Base-by-base conservation (phyloP, 768 basidiomycete genomes). In the Megacollybia marginata region DNA sequence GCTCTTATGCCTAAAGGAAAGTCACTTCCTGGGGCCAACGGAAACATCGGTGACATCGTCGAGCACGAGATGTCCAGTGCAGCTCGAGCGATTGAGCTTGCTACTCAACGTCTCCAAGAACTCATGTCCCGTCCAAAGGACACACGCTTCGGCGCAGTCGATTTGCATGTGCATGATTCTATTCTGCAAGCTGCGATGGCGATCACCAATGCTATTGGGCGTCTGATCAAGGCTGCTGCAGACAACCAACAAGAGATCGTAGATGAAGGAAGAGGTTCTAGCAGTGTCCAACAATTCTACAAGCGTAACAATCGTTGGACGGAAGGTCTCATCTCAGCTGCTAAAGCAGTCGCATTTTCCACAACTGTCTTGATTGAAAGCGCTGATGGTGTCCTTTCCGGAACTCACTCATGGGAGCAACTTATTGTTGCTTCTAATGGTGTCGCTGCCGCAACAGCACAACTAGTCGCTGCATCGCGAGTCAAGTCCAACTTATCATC, bases 231-330 rank as follows among this genome's bases (percentile, higher is more conserved):
- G 63, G 95, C 96, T 9, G 96, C 96, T 18, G 96, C 96, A 1
- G 94, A 94, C 34, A 97, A 94, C 46, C 96, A 99, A 66, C 83
- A 97, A 65, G 96, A 99, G 71, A 99, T 99, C 49, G 96, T 97
- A 48, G 84, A 85, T 2, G 86, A 96, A 69, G 96, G 96, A 51
- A 89, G 82, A 64, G 96, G 96, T 8, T 89, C 93, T 16, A 92
- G 84, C 65, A 80, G 93, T 19, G 82, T 75, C 16, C 92, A 95
- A 65, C 95, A 97, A 60, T 99, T 99, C 78, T 99, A 98, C 79
- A 99, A 99, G 73, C 85, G 91, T 52, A 97, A 99, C 81, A 98
- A 98, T 68, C 80, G 96, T 52, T 99, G 96, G 96, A 99, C 96
- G 42, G 96, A 99, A 65, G 96, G 96, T 56, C 84, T 99, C 57